Evolutionary conservation across 2,329 filamentous ascomycete genomes (phyloP).

Genomic region (Waltergamsia citrina): DNA sequence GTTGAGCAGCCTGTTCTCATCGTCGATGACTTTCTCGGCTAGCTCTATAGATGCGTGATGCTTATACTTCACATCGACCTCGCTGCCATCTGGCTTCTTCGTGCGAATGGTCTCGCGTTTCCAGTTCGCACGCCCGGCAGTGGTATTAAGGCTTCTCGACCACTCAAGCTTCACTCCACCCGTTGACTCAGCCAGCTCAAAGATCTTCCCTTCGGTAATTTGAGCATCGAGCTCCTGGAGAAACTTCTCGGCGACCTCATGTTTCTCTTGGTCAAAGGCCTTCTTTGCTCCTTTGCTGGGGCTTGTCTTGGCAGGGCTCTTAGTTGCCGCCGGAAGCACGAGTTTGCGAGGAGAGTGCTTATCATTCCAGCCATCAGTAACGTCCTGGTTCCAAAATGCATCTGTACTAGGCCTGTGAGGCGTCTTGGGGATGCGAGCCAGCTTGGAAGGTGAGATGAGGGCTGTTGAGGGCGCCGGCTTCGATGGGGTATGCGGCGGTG

Average conservation of each 20-base stretch:
- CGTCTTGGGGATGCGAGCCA: slow-evolving; percentile 36
- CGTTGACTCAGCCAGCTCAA: slow-evolving; percentile 46
- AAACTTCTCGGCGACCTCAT: slow-evolving; percentile 53
- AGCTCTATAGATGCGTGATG: slow-evolving; percentile 78
- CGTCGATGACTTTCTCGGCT: slow-evolving; percentile 77
- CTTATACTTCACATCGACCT: slow-evolving; percentile 21
- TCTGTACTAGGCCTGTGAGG: slow-evolving; percentile 45
- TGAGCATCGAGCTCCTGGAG: slow-evolving; percentile 57
- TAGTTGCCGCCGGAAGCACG: slow-evolving; percentile 14
- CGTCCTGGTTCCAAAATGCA: slow-evolving; percentile 49
- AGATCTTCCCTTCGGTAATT: slow-evolving; percentile 53
- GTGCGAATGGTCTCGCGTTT: slow-evolving; percentile 45
- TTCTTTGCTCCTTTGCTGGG: slow-evolving; percentile 37
- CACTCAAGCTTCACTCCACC: slow-evolving; percentile 65
- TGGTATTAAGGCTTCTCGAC: slow-evolving; percentile 72
- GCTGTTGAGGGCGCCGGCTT: slow-evolving; percentile 9
- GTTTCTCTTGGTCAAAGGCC: slow-evolving; percentile 52
- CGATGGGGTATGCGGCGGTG: slow-evolving; percentile 2
- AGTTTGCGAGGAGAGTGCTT: slow-evolving; percentile 43
- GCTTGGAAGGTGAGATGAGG: slow-evolving; percentile 20
- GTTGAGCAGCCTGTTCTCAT: slow-evolving; percentile 70
- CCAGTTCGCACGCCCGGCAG: slow-evolving; percentile 69
- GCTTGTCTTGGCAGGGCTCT: slow-evolving; percentile 17
- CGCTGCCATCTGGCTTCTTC: slow-evolving; percentile 13
- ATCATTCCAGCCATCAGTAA: slow-evolving; percentile 56